A percentile compares a stretch with the other conserved stretches of the same genome.
Evolutionary conservation across 2,329 filamentous ascomycete genomes (phyloP).

Genomic region (Paraconiothyrium sp.): DNA sequence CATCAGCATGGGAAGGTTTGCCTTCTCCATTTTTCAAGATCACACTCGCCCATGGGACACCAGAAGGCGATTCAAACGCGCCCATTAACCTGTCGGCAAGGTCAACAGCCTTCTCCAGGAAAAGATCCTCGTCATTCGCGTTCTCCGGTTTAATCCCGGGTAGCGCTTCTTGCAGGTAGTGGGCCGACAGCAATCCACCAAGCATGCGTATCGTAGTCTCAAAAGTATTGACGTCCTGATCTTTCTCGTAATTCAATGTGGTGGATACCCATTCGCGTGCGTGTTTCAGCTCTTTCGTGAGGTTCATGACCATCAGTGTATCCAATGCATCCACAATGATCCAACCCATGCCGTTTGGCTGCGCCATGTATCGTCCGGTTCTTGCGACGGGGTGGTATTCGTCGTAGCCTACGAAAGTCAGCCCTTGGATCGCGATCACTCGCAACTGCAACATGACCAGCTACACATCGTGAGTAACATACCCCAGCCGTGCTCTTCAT

Average conservation of each 20-base stretch:
- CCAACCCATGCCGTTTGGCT: conserved; percentile 86
- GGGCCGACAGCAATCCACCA: conserved; percentile 88
- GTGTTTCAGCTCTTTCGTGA: conserved; percentile 83
- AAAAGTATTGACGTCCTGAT: conserved; percentile 96
- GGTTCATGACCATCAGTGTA: conserved; percentile 98
- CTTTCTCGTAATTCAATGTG: conserved; percentile 83
- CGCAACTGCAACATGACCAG: conserved; percentile 26
- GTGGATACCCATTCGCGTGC: conserved; percentile 89
- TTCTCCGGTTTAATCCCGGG: conserved; percentile 81
- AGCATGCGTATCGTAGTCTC: conserved; percentile 99
- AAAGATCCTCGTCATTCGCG: conserved; percentile 83
- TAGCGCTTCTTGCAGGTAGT: conserved; percentile 89
- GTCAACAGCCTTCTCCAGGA: conserved; percentile 94
- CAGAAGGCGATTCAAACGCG: conserved; percentile 87
- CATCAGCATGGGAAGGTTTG: conserved; percentile 82
- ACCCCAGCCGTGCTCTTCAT: conserved; percentile 95
- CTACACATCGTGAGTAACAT: conserved; percentile 50
- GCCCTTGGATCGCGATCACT: conserved; percentile 1
- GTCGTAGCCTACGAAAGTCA: conserved; percentile 67
- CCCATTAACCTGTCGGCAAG: conserved; percentile 86
- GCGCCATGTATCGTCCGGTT: conserved; percentile 82
- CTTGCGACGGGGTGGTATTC: conserved; percentile 87
- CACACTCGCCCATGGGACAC: conserved; percentile 89
- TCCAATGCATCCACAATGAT: conserved; percentile 97
- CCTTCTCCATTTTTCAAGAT: conserved; percentile 82